Conservation (phyloP, 208 protist genomes). For the Trichomonas vaginalis region DNA sequence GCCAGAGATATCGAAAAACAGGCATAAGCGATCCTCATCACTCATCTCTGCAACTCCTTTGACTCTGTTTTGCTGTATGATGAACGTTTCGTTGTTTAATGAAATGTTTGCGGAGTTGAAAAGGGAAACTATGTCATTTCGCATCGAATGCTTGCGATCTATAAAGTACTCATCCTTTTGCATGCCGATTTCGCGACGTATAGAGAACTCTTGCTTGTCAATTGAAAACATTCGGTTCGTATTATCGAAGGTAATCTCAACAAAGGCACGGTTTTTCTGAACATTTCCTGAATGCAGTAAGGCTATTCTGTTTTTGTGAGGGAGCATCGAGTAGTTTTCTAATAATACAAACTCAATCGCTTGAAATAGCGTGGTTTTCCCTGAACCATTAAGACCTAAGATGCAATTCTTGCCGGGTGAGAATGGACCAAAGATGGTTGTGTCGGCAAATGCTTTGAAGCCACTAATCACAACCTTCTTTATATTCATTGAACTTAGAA, state of each 20-base stretch:
- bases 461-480: background rate
- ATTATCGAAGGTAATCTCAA: slow-evolving; percentile 9
- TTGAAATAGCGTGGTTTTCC: background rate
- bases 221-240: background rate
- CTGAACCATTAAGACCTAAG: background rate
- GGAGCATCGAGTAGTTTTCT: background rate
- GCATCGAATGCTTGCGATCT: background rate
- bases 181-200: background rate
- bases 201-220: background rate
- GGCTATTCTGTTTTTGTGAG: background rate
- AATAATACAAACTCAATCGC: background rate
- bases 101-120: background rate
- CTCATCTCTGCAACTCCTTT: background rate
- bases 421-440: background rate
- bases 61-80: background rate
- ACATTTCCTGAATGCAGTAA: background rate
- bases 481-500: background rate
- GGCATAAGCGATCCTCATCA: background rate
- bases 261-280: background rate
- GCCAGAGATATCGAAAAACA: background rate
- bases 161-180: slow-evolving; percentile 8
- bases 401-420: background rate
- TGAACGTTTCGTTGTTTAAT: background rate
- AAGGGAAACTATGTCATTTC: background rate
- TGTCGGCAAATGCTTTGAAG: background rate